Conservation (phyloP, 495 filamentous ascomycete species). For the Pyrenula massariospora region DNA sequence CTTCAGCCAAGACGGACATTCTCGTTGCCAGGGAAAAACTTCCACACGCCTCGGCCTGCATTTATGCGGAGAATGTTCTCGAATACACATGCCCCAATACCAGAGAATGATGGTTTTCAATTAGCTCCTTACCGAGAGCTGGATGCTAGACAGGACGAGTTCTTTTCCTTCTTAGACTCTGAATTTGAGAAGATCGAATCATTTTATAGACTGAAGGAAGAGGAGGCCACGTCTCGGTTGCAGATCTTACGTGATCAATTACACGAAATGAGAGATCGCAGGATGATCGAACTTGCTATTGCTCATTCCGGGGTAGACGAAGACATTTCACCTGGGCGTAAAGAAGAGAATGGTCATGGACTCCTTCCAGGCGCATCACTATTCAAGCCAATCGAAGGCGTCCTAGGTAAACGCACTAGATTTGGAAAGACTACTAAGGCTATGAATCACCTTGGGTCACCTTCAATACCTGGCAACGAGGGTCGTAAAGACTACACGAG, state of each 20-base stretch:
- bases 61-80: slow-evolving; percentile 30
- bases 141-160: slow-evolving; percentile 56
- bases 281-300: slow-evolving; percentile 54
- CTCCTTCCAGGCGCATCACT: neutral
- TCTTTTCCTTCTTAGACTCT: slow-evolving; percentile 63
- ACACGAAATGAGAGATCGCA: slow-evolving; percentile 74
- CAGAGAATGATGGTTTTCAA: slow-evolving; percentile 20
- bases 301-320: slow-evolving; percentile 17
- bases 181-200: slow-evolving; percentile 77
- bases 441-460: slow-evolving; percentile 38
- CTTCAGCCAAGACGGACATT: neutral
- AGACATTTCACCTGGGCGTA: slow-evolving; percentile 5
- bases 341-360: neutral
- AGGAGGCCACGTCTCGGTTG: slow-evolving; percentile 64
- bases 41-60: slow-evolving; percentile 8
- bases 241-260: slow-evolving; percentile 62
- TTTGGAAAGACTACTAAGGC: slow-evolving; percentile 49
- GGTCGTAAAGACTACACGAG: slow-evolving; percentile 40
- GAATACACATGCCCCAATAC: slow-evolving; percentile 14
- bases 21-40: slow-evolving; percentile 15
- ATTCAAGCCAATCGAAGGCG: slow-evolving; percentile 18
- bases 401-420: slow-evolving; percentile 16
- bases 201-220: slow-evolving; percentile 75
- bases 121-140: slow-evolving; percentile 40
- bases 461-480: slow-evolving; percentile 19